Evolutionary conservation across 352 stramenopile genomes (phyloP).

Genomic region (Phytopythium helicoides): DNA sequence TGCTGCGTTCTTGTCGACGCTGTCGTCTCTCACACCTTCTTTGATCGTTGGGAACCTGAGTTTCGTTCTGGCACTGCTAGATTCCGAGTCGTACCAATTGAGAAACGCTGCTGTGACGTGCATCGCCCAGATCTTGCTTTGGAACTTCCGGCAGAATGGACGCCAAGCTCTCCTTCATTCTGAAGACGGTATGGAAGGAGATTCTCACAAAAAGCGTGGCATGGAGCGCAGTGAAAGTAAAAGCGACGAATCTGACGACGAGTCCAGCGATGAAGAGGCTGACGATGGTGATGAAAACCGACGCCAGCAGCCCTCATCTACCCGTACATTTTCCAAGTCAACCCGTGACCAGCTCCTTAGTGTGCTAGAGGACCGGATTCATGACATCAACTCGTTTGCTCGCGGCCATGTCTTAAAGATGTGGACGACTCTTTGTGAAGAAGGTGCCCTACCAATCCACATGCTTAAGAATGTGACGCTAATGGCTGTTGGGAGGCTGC

Average conservation of each 20-base stretch:
- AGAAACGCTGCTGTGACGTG: conserved; percentile 75
- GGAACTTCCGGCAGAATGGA: conserved; percentile 64
- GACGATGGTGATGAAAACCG: conserved; percentile 11
- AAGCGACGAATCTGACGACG: conserved; percentile 20
- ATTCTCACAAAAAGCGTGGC: conserved; percentile 11
- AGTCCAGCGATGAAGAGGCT: conserved; percentile 21
- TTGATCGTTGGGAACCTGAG: conserved; percentile 76
- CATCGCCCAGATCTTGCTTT: conserved; percentile 71
- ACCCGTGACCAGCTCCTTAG: conserved; percentile 79
- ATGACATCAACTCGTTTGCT: conserved; percentile 93
- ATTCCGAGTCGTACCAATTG: conserved; percentile 76
- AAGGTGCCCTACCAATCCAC: conserved; percentile 85
- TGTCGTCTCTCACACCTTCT: conserved; percentile 60
- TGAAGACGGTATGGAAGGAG: too few species aligned
- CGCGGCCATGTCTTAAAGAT: conserved; percentile 90
- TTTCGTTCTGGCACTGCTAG: conserved; percentile 70
- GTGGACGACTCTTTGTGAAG: conserved; percentile 83
- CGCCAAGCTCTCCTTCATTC: conserved; percentile 16
- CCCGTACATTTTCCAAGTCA: conserved; percentile 51
- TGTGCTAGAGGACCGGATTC: conserved; percentile 87
- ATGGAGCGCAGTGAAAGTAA: conserved; percentile 14
- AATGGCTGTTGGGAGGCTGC: conserved; percentile 83
- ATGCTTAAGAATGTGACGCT: conserved; percentile 77
- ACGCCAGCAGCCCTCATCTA: conserved; percentile 2
- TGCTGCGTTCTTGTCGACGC: conserved; percentile 58